Evolutionary conservation across 192 early-diverging fungal species (phyloP), one percentile per base, ranked within the genome.

Genomic region (Coemansia sp.): DNA sequence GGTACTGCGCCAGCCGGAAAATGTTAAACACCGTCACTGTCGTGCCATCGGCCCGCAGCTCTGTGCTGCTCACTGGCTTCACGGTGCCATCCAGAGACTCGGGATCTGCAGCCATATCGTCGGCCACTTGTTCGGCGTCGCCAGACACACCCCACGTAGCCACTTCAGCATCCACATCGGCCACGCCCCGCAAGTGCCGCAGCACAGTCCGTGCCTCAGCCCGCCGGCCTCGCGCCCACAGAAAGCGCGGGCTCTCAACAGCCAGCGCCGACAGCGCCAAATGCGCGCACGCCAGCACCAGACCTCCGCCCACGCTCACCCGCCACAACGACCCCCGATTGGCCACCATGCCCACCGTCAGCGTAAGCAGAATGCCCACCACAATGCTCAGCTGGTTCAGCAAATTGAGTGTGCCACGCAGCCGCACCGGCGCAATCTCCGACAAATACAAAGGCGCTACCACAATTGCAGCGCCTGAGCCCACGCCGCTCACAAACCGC

Each of bases 371-470:
- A 67, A 97, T 89, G 10, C 94, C 94, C 9, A 87, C 55, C 9
- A 95, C 93, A 56, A 94, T 92, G 27, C 89, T 87, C 57, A 93
- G 67, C 74, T 97, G 94, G 74, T 93, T 94, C 60, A 90, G 72
- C 23, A 90, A 68, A 71, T 85, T 92, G 29, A 94, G 84, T 15
- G 84, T 80, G 3, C 94, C 94, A 6, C 92, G 80, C 24, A 82
- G 73, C 12, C 75, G 76, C 25, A 85, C 72, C 1, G 94, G 90
- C 9, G 89, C 86, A 65, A 94, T 84, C 67, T 94, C 94, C 14
- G 88, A 82, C 52, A 96, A 80, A 68, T 93, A 95, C 56, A 89
- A 82, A 2, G 94, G 93, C 5, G 90, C 87, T 23, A 92, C 85
- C 21, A 95, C 94, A 4, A 86, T 85, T 0, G 76, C 85, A 22